A percentile compares a stretch with the other conserved stretches of the same genome.
Conservation (phyloP, 768 basidiomycete genomes). For the Paxillus involutus region DNA sequence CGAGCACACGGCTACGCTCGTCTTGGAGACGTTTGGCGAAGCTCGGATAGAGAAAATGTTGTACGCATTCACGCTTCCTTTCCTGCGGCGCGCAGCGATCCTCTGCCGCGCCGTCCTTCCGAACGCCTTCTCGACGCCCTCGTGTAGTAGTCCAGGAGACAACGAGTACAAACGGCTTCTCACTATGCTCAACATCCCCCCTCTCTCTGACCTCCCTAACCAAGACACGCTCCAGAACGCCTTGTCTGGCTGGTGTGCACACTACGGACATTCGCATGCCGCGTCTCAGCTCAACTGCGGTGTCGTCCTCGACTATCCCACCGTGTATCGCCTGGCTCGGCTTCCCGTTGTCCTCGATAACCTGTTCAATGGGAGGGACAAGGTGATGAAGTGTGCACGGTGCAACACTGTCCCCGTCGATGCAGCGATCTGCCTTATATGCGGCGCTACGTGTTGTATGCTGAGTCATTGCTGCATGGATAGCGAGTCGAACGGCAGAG, state of each 20-base stretch:
- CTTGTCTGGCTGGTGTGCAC: slow-evolving; percentile 88
- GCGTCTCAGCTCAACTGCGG: slow-evolving; percentile 79
- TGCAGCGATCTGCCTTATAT: slow-evolving; percentile 90
- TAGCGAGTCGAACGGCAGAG: slow-evolving; percentile 50
- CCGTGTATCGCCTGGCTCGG: slow-evolving; percentile 76
- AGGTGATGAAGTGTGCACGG: slow-evolving; percentile 67
- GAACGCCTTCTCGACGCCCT: slow-evolving; percentile 51
- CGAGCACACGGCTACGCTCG: slow-evolving; percentile 79
- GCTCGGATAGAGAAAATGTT: slow-evolving; percentile 82
- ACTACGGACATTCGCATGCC: slow-evolving; percentile 81
- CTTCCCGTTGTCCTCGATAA: slow-evolving; percentile 83
- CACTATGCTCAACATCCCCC: slow-evolving; percentile 72
- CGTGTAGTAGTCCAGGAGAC: slow-evolving; percentile 37
- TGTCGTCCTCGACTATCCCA: slow-evolving; percentile 79
- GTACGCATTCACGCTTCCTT: slow-evolving; percentile 87
- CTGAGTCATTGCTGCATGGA: slow-evolving; percentile 92
- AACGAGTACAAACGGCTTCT: slow-evolving; percentile 84
- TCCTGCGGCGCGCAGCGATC: slow-evolving; percentile 85
- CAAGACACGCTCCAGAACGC: slow-evolving; percentile 88
- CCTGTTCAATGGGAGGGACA: slow-evolving; percentile 74
- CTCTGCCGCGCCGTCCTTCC: slow-evolving; percentile 77
- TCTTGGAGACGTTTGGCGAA: slow-evolving; percentile 80
- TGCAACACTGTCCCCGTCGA: slow-evolving; percentile 81
- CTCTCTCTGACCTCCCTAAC: slow-evolving; percentile 73
- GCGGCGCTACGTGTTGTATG: slow-evolving; percentile 85